A percentile compares a stretch with the other conserved stretches of the same genome.
These are phyloP conservation scores for Vicia faba DNA, from an alignment of 306 rosid genomes.

Conservation along the genomic window DNA sequence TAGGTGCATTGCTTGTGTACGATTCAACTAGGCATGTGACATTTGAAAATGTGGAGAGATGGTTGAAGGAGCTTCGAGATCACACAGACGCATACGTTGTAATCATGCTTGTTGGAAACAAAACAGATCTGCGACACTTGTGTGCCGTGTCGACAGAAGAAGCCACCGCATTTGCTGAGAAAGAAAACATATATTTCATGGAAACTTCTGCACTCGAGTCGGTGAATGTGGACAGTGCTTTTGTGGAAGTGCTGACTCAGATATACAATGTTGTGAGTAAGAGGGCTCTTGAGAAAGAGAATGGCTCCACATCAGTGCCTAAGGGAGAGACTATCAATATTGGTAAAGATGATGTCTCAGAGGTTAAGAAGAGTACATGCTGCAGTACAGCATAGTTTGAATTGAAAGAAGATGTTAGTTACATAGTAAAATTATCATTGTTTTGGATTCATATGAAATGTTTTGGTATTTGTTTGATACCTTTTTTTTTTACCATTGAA, in stretches of 20 bases:
- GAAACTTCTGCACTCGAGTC: constrained; percentile 83
- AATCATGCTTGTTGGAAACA: constrained; percentile 86
- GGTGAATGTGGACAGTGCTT: constrained; percentile 70
- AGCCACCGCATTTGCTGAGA: constrained; percentile 61
- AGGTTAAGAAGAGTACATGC: constrained; percentile 61
- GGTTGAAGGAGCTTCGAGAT: constrained; percentile 82
- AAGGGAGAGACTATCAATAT: constrained; percentile 65
- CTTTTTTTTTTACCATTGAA: neutral
- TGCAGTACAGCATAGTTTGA: constrained; percentile 66
- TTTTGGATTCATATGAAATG: constrained; percentile 32
- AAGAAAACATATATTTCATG: constrained; percentile 69
- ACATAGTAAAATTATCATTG: neutral
- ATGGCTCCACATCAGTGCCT: constrained; percentile 57
- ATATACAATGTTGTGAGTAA: constrained; percentile 67
- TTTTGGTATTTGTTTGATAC: constrained; percentile 34
- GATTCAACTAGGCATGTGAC: constrained; percentile 72
- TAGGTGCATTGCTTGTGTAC: constrained; percentile 79
- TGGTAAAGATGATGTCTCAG: constrained; percentile 75
- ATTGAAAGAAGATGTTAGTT: constrained; percentile 30
- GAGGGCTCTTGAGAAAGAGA: constrained; percentile 64
- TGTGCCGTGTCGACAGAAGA: constrained; percentile 67
- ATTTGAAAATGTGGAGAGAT: constrained; percentile 73
- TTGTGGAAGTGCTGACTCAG: constrained; percentile 72
- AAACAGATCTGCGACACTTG: constrained; percentile 69
- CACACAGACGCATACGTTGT: constrained; percentile 75